phyloP scores from a whole-genome alignment of 2,329 filamentous ascomycete genomes.

The Samsoniella hepiali region DNA sequence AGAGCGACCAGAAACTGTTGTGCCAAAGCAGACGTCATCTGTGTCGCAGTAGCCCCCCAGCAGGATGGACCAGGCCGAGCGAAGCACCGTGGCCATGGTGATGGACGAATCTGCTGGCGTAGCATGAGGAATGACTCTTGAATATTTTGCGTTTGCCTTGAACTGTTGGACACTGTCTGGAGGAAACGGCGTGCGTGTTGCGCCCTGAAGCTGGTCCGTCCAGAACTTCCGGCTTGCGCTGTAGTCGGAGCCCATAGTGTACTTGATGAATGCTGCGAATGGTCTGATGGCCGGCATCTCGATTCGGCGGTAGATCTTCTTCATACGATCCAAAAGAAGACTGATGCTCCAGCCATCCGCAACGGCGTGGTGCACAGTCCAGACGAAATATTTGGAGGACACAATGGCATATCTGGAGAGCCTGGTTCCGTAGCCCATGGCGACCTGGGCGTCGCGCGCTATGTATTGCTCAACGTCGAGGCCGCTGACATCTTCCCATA shows the following conservation, averaged over 20 bases:
- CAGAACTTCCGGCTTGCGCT: constrained; percentile 15
- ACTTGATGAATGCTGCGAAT: constrained; percentile 18
- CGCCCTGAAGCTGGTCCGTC: constrained; percentile 14
- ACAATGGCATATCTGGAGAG: not conserved
- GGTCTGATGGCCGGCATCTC: not conserved
- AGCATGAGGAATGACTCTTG: not conserved
- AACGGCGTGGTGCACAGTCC: constrained; percentile 12
- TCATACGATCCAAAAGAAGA: constrained; percentile 2
- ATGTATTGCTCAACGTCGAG: not conserved
- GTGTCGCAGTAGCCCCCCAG: not conserved
- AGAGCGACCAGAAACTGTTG: constrained; percentile 23
- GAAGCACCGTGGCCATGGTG: constrained; percentile 1
- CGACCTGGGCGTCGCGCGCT: not conserved
- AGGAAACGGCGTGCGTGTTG: constrained; percentile 13
- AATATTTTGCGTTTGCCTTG: not conserved
- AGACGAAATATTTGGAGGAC: not conserved
- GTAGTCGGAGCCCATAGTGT: not conserved
- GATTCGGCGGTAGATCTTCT: constrained; percentile 1
- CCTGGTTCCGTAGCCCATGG: not conserved
- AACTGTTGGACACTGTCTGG: not conserved
- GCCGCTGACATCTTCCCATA: not conserved
- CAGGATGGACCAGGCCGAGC: not conserved
- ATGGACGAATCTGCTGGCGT: not conserved
- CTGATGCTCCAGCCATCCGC: constrained; percentile 10
- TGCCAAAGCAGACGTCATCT: constrained; percentile 29